Base-by-base conservation (phyloP, 768 basidiomycete species). In the Suillus plorans region DNA sequence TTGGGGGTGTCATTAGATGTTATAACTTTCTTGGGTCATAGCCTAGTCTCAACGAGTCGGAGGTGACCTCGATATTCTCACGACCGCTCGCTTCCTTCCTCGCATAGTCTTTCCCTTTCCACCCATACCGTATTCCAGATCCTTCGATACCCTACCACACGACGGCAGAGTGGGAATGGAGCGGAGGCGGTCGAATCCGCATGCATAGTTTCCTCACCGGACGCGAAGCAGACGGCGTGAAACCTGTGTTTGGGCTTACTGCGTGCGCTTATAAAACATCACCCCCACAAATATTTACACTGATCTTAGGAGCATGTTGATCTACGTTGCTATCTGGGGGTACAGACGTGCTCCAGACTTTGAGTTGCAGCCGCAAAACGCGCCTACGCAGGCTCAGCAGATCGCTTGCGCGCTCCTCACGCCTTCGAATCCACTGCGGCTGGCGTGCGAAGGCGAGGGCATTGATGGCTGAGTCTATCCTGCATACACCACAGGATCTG, bases 241-340 rank as follows among this genome's bases (percentile, higher is more conserved):
- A 94, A 70, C 94, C 94, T n/a, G 86, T 96, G 0, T 92, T 88
- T 68, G 94, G 94, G 25, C 77, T 97, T 10, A 97, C 94, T 36
- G 87, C 94, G 93, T 95, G 73, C 28, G n/a, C 39, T 4, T 28
- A 28, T 41, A 44, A 39, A 25, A 55, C 12, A 45, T 14, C 50
- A 22, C 44, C 2, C 63, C 49, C 31, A 53, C 7, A 39, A 57
- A 55, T 20, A 61, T 42, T 55, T 16, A 16, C 20, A 25, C 39
- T 50, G 37, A 50, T 49, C 41, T 42, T 66, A 87, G 85, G 12
- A 76, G 81, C 1, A 86, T 88, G 58, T 76, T 88, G 31, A 83
- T 88, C 60, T 76, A 76, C 31, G 78, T 78, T 5, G 86, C 87
- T 0, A 71, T 70, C 13, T 73, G 84, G 20, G 87, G 85, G 5